Percentiles rank a stretch among this genome's conserved stretches.
Evolutionary conservation across 1,284 basidiomycete species (phyloP).

Genomic region (Lignosus rhinocerotis): DNA sequence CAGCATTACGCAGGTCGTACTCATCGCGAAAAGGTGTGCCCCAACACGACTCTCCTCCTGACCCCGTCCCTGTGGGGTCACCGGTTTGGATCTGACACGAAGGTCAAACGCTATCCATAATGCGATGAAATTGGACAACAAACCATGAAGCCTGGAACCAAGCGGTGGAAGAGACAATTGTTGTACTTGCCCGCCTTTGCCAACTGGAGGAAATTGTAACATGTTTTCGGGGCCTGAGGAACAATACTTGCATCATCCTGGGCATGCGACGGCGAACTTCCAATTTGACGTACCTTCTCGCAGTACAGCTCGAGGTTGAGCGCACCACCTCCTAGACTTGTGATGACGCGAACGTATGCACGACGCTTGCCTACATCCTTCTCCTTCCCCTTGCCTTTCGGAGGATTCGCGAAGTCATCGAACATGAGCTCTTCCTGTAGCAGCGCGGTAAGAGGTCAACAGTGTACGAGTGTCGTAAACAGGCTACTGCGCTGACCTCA

Average conservation of each 20-base stretch:
- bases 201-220: constrained; percentile 96
- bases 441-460: background rate
- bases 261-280: background rate
- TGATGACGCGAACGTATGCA: constrained; percentile 89
- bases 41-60: constrained; percentile 94
- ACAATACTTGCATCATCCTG: background rate
- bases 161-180: constrained; percentile 85
- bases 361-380: constrained; percentile 88
- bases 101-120: background rate
- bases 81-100: constrained; percentile 83
- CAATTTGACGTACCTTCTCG: constrained; percentile 62
- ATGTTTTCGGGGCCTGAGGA: constrained; percentile 88
- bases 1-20: constrained; percentile 81
- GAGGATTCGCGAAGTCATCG: constrained; percentile 78
- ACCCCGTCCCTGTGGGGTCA: constrained; percentile 94
- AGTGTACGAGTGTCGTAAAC: background rate
- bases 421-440: constrained; percentile 88
- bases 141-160: constrained; percentile 98
- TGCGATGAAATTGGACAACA: constrained; percentile 17
- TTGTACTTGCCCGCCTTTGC: constrained; percentile 91
- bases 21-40: constrained; percentile 95
- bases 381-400: constrained; percentile 84
- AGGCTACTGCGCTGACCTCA: constrained; percentile 51
- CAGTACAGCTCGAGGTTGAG: constrained; percentile 93
- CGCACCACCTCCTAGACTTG: constrained; percentile 82